phyloP scores from a whole-genome alignment of 371 early-diverging fungal species.

The Mortierella sp. region DNA sequence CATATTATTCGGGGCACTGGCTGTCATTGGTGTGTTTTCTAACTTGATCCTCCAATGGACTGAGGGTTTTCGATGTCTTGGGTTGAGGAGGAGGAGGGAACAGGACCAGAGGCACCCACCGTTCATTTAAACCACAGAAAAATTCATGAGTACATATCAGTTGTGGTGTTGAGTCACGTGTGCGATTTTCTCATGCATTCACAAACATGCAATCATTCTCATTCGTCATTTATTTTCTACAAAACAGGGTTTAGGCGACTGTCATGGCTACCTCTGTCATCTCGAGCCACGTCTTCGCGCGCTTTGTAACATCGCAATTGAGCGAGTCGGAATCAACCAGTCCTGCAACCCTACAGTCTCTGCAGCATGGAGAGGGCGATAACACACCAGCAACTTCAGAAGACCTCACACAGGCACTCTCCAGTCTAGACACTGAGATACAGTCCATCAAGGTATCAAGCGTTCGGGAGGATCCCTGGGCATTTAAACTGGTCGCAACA shows the following conservation, averaged over 20 bases:
- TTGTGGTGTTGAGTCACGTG: too few relatives aligned
- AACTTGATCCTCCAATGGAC: too few relatives aligned
- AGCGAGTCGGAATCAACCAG: constrained; percentile 24
- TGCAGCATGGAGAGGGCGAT: background rate
- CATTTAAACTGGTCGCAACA: background rate
- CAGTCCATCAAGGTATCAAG: constrained; percentile 40
- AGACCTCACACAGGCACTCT: constrained; percentile 24
- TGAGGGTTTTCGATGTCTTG: too few relatives aligned
- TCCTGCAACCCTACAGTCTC: background rate
- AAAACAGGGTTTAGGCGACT: background rate
- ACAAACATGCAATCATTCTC: too few relatives aligned
- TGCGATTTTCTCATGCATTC: too few relatives aligned
- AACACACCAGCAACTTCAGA: constrained; percentile 19
- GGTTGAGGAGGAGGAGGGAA: too few relatives aligned
- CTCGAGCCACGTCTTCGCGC: constrained; percentile 40
- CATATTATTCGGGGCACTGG: too few relatives aligned
- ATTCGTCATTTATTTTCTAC: too few relatives aligned
- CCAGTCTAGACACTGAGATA: constrained; percentile 37
- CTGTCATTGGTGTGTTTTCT: too few relatives aligned
- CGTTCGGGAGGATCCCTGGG: background rate
- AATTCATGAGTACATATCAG: too few relatives aligned
- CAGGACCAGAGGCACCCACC: too few relatives aligned
- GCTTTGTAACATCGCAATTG: constrained; percentile 48
- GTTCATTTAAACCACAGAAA: too few relatives aligned
- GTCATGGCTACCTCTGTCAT: constrained; percentile 36